phyloP scores from a whole-genome alignment of 164 flowering plant genomes.

The Aristolochia californica region DNA sequence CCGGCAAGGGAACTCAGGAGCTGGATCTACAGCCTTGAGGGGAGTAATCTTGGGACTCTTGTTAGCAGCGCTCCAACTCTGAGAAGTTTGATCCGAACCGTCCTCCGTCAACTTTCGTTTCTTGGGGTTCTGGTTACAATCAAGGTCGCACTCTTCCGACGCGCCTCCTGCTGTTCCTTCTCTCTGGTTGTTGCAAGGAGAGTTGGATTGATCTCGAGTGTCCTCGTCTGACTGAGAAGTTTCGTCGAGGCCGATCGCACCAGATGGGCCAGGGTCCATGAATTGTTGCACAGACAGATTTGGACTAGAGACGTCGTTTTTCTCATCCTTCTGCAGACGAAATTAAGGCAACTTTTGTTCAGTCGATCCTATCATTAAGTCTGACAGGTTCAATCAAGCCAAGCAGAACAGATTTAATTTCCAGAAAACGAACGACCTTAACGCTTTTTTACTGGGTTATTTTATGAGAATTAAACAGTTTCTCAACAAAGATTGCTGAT shows the following conservation, averaged over 20 bases:
- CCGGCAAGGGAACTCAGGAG: constrained; percentile 24
- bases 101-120: constrained; percentile 11
- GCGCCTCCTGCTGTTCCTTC: too few species aligned
- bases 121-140: neutral
- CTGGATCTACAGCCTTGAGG: constrained; percentile 9
- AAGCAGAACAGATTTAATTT: too few species aligned
- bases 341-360: too few species aligned
- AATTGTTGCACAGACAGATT: constrained; percentile 23
- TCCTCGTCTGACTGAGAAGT: constrained; percentile 15
- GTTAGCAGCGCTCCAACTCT: constrained; percentile 12
- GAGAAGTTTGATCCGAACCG: constrained; percentile 11
- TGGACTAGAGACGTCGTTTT: constrained; percentile 12
- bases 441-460: too few species aligned
- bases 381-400: too few species aligned
- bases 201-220: constrained; percentile 13
- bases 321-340: constrained; percentile 8
- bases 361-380: too few species aligned
- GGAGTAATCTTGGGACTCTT: constrained; percentile 15
- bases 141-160: constrained; percentile 9
- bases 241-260: constrained; percentile 16
- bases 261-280: constrained; percentile 34
- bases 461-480: too few species aligned
- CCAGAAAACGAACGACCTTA: too few species aligned
- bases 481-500: too few species aligned
- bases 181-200: too few species aligned